Evolutionary conservation across 2,329 filamentous ascomycete genomes (phyloP).

Genomic region (Alternaria triticina): DNA sequence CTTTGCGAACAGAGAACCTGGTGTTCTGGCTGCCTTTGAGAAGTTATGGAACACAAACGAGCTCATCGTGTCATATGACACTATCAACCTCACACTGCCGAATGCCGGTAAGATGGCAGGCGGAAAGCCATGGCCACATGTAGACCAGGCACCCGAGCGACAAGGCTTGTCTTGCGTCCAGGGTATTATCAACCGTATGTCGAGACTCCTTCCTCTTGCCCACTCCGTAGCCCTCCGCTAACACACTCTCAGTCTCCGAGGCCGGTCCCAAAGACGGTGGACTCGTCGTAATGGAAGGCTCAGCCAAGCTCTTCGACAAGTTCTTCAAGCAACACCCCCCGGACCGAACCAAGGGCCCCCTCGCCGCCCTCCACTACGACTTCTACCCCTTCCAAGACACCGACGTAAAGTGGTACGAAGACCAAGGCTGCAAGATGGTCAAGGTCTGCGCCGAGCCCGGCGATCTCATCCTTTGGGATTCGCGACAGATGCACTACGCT

Average conservation of each 20-base stretch:
- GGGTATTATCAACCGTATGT: slow-evolving; percentile 52
- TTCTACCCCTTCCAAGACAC: slow-evolving; percentile 51
- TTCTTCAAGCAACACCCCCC: slow-evolving; percentile 16
- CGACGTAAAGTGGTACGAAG: slow-evolving; percentile 53
- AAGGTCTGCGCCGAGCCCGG: slow-evolving; percentile 53
- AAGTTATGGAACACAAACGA: slow-evolving; percentile 51
- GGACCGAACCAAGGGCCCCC: slow-evolving; percentile 19
- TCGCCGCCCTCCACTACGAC: slow-evolving; percentile 12
- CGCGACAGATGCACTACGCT: slow-evolving; percentile 54
- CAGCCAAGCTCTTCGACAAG: slow-evolving; percentile 43
- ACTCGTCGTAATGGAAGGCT: slow-evolving; percentile 54
- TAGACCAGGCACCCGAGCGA: slow-evolving; percentile 52
- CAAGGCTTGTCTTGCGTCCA: slow-evolving; percentile 50
- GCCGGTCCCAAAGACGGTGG: slow-evolving; percentile 55
- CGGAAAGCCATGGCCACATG: slow-evolving; percentile 51
- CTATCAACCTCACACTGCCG: slow-evolving; percentile 54
- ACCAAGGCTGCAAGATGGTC: slow-evolving; percentile 47
- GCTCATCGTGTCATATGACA: slow-evolving; percentile 41
- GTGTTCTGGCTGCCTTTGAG: slow-evolving; percentile 50
- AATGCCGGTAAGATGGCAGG: slow-evolving; percentile 45
- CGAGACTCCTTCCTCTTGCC: slow-evolving; percentile 47
- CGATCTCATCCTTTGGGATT: slow-evolving; percentile 57
- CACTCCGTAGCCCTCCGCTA: no score
- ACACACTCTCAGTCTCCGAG: slow-evolving; percentile 2
- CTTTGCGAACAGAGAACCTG: slow-evolving; percentile 41